Percentiles rank a stretch among this genome's conserved stretches.
Conservation (phyloP, 805 yeast genomes). For the Kuraishia floccosa region DNA sequence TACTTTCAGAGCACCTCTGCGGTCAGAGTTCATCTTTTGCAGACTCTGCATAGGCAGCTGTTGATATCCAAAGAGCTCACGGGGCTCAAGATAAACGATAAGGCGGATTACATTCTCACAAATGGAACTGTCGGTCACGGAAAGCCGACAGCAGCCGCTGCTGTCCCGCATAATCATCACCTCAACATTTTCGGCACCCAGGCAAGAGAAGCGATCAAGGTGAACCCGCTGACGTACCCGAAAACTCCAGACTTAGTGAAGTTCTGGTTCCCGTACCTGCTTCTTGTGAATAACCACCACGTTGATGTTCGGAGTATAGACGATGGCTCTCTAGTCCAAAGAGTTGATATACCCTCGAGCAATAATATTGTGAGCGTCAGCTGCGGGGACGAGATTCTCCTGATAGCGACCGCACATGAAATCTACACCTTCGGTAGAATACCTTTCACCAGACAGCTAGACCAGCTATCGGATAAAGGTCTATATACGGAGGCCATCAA, state of each 20-base stretch:
- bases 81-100: conserved; percentile 11
- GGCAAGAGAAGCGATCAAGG: not conserved
- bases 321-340: conserved; percentile 23
- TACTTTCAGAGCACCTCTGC: not conserved
- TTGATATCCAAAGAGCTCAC: conserved; percentile 13
- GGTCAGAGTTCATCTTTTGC: not conserved
- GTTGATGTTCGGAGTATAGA: conserved; percentile 26
- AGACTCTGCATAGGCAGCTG: conserved; percentile 7
- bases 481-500: conserved; percentile 32
- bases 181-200: not conserved
- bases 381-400: conserved; percentile 13
- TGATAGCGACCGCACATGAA: conserved; percentile 15
- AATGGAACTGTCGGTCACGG: not conserved
- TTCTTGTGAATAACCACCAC: conserved; percentile 14
- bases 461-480: conserved; percentile 14
- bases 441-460: conserved; percentile 21
- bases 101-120: conserved; percentile 6
- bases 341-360: conserved; percentile 3
- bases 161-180: no score
- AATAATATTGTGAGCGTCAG: conserved; percentile 9
- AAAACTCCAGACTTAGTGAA: conserved; percentile 15
- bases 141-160: no score
- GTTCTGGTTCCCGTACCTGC: conserved; percentile 27
- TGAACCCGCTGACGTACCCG: conserved; percentile 9
- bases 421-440: conserved; percentile 15